These are phyloP conservation scores for Brasenia schreberi DNA, from an alignment of 164 flowering plant genomes.

Conservation along the genomic window DNA sequence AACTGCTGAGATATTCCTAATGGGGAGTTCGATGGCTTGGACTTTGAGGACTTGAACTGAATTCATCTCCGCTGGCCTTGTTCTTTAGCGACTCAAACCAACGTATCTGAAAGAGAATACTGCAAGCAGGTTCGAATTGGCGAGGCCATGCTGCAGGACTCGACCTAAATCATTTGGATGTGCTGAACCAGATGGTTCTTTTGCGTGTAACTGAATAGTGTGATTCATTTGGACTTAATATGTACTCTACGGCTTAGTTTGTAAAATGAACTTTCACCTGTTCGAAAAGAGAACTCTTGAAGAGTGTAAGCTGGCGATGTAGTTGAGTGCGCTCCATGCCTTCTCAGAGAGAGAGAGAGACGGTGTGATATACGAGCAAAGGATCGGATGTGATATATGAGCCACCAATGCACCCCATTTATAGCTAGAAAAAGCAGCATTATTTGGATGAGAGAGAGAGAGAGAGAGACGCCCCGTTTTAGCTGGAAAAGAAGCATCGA, in stretches of 20 bases:
- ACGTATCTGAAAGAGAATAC: not conserved
- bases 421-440: not conserved
- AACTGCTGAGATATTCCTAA: not conserved
- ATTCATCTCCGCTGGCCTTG: too few species aligned
- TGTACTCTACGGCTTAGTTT: too few species aligned
- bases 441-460: not conserved
- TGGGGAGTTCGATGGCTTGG: not conserved
- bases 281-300: slow-evolving; percentile 8
- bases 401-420: not conserved
- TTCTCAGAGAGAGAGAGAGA: not conserved
- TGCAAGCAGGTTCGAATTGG: not conserved
- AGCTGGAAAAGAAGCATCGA: not conserved
- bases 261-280: slow-evolving; percentile 3
- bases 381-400: not conserved
- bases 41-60: too few species aligned
- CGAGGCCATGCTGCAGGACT: not conserved
- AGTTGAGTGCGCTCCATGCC: slow-evolving; percentile 3
- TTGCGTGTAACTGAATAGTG: not conserved
- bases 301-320: slow-evolving; percentile 8
- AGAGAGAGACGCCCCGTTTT: not conserved
- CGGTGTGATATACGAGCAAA: not conserved
- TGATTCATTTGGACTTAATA: too few species aligned
- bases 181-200: not conserved
- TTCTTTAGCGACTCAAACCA: too few species aligned
- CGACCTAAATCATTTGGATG: not conserved